Evolutionary conservation across 371 early-diverging fungal species (phyloP).

Genomic region (Syncephalastrum racemosum): DNA sequence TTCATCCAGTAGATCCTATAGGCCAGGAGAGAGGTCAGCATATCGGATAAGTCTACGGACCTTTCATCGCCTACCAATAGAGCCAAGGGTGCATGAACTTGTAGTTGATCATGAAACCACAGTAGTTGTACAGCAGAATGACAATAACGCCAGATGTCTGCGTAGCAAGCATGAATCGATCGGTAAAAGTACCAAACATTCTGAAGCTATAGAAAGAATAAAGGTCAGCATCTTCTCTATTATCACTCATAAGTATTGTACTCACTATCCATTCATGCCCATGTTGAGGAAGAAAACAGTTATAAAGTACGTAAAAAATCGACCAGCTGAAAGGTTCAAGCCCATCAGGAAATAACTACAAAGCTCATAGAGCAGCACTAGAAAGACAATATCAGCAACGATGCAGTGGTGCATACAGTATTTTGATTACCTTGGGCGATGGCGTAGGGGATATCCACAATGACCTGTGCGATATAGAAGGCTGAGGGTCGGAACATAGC

Average conservation of each 20-base stretch:
- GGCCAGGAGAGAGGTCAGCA: not conserved
- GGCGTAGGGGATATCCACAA: conserved; percentile 35
- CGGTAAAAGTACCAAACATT: conserved; percentile 44
- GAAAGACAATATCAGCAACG: conserved; percentile 24
- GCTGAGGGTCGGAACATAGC: conserved; percentile 67
- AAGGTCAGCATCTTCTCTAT: conserved; percentile 32
- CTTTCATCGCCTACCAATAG: conserved; percentile 32
- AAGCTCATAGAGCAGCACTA: conserved; percentile 20
- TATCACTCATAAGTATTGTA: not conserved
- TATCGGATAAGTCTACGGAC: not conserved
- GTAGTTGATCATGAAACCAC: conserved; percentile 50
- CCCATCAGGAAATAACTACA: conserved; percentile 53
- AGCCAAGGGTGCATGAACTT: conserved; percentile 53
- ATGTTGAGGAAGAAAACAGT: conserved; percentile 37
- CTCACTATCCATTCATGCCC: conserved; percentile 50
- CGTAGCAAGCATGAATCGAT: conserved; percentile 47
- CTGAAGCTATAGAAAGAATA: conserved; percentile 44
- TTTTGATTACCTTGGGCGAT: conserved; percentile 28
- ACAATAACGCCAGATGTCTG: conserved; percentile 48
- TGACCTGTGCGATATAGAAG: conserved; percentile 54
- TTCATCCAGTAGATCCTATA: conserved; percentile 76
- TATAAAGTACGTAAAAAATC: conserved; percentile 47
- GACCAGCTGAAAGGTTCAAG: conserved; percentile 42
- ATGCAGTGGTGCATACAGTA: conserved; percentile 12
- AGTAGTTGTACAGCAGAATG: conserved; percentile 47